These are phyloP conservation scores for Podosphaera xanthii DNA, from an alignment of 2,329 filamentous ascomycete genomes.

Conservation along the genomic window DNA sequence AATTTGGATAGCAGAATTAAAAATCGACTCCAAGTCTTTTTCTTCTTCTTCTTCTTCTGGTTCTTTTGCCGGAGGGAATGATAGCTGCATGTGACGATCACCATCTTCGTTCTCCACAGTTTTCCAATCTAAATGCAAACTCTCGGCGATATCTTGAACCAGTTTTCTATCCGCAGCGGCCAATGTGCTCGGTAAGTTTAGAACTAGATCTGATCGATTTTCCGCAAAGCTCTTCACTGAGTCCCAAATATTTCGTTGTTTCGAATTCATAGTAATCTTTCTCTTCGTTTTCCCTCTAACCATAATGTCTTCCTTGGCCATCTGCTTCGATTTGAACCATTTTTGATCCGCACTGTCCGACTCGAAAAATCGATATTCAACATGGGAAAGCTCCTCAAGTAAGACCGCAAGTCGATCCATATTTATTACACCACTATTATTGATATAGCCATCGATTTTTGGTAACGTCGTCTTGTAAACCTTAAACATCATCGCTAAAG, in stretches of 20 bases:
- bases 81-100: slow-evolving; percentile 40
- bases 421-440: slow-evolving; percentile 84
- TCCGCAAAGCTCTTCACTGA: slow-evolving; percentile 65
- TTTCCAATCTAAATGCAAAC: slow-evolving; percentile 41
- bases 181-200: slow-evolving; percentile 55
- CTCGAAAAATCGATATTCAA: slow-evolving; percentile 86
- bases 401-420: slow-evolving; percentile 55
- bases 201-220: slow-evolving; percentile 35
- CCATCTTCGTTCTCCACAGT: slow-evolving; percentile 40
- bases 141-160: slow-evolving; percentile 62
- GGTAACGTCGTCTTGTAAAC: slow-evolving; percentile 84
- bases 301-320: slow-evolving; percentile 44
- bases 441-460: slow-evolving; percentile 80
- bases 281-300: slow-evolving; percentile 36
- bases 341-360: slow-evolving; percentile 67
- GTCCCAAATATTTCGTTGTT: slow-evolving; percentile 64
- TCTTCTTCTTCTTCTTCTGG: slow-evolving; percentile 38
- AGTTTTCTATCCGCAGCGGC: slow-evolving; percentile 77
- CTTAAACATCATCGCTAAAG: slow-evolving; percentile 88
- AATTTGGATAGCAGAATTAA: slow-evolving; percentile 49
- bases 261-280: slow-evolving; percentile 61
- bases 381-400: slow-evolving; percentile 63
- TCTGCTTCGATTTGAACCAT: slow-evolving; percentile 77
- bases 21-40: slow-evolving; percentile 58
- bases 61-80: slow-evolving; percentile 26